Conservation (phyloP, 208 protist genomes). For the Leishmania mexicana region DNA sequence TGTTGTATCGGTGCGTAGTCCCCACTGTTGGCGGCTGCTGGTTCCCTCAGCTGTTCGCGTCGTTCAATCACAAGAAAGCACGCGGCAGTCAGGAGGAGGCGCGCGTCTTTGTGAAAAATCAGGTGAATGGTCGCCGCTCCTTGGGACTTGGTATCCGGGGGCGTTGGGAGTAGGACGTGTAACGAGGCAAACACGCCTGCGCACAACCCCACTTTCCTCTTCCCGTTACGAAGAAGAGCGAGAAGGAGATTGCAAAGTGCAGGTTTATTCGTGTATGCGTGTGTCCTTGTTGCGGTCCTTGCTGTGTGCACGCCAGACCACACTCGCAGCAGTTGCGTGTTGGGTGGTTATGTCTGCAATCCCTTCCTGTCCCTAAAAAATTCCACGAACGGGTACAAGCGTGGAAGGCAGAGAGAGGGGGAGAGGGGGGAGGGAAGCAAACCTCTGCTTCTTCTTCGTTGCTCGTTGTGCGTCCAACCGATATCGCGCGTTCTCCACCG, state of each 20-base stretch:
- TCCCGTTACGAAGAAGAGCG: constrained; percentile 2
- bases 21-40: not conserved
- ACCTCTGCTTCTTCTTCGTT: not conserved
- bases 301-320: not conserved
- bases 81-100: not conserved
- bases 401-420: not conserved
- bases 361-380: not conserved
- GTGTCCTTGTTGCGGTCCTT: not conserved
- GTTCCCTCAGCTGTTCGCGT: not conserved
- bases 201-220: not conserved
- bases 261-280: not conserved
- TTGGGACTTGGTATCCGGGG: not conserved
- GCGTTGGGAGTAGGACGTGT: not conserved
- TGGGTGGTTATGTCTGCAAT: not conserved
- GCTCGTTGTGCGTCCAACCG: not conserved
- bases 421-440: not conserved
- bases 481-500: not conserved
- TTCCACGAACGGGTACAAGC: not conserved
- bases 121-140: not conserved
- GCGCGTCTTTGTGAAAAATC: not conserved
- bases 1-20: not conserved
- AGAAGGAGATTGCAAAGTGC: not conserved
- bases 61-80: not conserved
- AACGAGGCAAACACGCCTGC: not conserved
- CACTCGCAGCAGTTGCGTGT: not conserved